A percentile compares a stretch with the other conserved stretches of the same genome.
Conservation (phyloP, 192 early-diverging fungal species). For the Gamsiella multidivaricata region DNA sequence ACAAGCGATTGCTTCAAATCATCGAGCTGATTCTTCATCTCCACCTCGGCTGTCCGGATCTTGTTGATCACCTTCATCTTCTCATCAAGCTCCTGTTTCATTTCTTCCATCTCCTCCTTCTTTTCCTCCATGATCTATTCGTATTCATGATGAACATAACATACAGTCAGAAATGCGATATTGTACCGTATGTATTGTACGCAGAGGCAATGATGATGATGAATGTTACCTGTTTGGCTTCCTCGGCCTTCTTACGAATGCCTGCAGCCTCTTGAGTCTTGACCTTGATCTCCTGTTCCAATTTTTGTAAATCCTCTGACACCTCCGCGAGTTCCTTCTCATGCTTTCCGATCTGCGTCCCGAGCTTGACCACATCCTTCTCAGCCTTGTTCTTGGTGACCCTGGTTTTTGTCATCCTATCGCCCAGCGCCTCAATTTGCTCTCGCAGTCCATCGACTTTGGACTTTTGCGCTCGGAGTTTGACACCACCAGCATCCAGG, state of each 20-base stretch:
- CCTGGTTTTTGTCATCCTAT: slow-evolving; percentile 77
- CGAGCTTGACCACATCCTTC: slow-evolving; percentile 79
- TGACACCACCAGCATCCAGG: slow-evolving; percentile 89
- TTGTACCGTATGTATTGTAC: neutral
- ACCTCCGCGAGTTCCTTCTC: slow-evolving; percentile 75
- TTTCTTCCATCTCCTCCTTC: slow-evolving; percentile 69
- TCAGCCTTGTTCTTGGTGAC: slow-evolving; percentile 79
- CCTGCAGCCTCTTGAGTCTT: slow-evolving; percentile 61
- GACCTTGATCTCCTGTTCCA: slow-evolving; percentile 69
- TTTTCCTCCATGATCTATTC: slow-evolving; percentile 72
- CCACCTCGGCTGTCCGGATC: slow-evolving; percentile 75
- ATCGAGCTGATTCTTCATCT: slow-evolving; percentile 74
- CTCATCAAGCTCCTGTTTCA: slow-evolving; percentile 76
- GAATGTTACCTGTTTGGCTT: slow-evolving; percentile 57
- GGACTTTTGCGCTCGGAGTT: slow-evolving; percentile 86
- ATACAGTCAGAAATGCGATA: neutral
- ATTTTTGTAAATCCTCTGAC: slow-evolving; percentile 68
- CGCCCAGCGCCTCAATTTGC: slow-evolving; percentile 75
- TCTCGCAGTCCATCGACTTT: slow-evolving; percentile 84
- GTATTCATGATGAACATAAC: neutral
- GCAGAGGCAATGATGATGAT: neutral
- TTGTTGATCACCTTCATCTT: slow-evolving; percentile 72
- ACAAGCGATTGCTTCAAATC: slow-evolving; percentile 67
- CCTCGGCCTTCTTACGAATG: slow-evolving; percentile 56
- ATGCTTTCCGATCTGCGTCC: slow-evolving; percentile 69